Evolutionary conservation across 495 filamentous ascomycete species (phyloP).

Genomic region (Aspergillus affinis): DNA sequence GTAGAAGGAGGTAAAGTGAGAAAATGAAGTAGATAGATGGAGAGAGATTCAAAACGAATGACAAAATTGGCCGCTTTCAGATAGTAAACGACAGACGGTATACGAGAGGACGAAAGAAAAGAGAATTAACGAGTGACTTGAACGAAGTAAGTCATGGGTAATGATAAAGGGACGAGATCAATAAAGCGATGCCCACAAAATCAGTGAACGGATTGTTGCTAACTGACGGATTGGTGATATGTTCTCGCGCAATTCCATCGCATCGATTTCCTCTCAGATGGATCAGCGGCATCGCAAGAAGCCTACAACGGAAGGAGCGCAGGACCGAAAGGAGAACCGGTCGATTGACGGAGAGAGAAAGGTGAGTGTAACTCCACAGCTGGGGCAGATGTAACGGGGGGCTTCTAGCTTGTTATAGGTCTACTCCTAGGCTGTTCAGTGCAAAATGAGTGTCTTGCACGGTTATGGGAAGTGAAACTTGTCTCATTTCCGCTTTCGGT

Average conservation of each 20-base stretch:
- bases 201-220: neutral
- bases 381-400: conserved; percentile 14
- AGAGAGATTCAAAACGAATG: neutral
- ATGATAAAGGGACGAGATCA: conserved; percentile 12
- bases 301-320: conserved; percentile 16
- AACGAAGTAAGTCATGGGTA: conserved; percentile 17
- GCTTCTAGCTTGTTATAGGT: conserved; percentile 3
- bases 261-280: neutral
- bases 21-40: neutral
- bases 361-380: neutral
- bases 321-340: neutral
- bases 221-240: neutral
- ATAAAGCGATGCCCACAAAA: neutral
- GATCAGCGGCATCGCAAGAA: neutral
- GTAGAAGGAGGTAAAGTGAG: neutral
- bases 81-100: conserved; percentile 1
- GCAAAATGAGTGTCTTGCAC: neutral
- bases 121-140: conserved; percentile 12
- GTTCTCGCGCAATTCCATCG: neutral
- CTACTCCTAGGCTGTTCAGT: neutral
- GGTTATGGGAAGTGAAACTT: conserved; percentile 9
- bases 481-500: conserved; percentile 24
- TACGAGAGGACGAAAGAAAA: conserved; percentile 18
- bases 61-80: neutral
- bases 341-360: neutral